Base-by-base conservation (phyloP, 1,284 basidiomycete genomes). In the Hemileccinum hortonii region DNA sequence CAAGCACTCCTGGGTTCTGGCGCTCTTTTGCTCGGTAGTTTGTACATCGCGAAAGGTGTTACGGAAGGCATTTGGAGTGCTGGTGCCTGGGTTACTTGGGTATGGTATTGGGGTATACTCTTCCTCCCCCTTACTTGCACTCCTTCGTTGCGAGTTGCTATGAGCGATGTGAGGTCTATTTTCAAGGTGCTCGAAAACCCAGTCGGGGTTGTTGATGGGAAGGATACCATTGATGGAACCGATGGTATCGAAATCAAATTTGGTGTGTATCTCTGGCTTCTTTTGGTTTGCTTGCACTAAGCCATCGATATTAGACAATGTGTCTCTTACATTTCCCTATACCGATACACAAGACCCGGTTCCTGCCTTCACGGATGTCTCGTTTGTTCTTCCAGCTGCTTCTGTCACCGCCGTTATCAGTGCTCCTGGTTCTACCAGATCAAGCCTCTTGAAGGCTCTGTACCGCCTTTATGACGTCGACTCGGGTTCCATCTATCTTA, bases 381-480 rank as follows among this genome's bases (percentile, higher is more conserved):
- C 86, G 9, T 96, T 96, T 78, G 87, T 83, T 62, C 84, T 94
- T 29, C 90, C 86, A 5, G 90, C 84, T 64, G 87, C 86, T 15
- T 83, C 82, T 6, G 86, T 87, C 12, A 90, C 93, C 12, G 92
- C 92, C 0, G 78, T 94, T 24, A 90, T 94, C 15, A 90, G 87
- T 39, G 85, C 90, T 64, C 87, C 87, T 16, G 90, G 90, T 6
- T 76, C 87, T 14, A 87, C 90, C 37, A 94, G 93, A 68, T 89
- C 86, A 9, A 92, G 92, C 0, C 82, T 94, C 49, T 72, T 93
- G 50, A 85, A 91, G 16, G 77, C 94, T 43, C 76, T 97, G 15
- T 96, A 92, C 69, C 81, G 93, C 42, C 94, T 97, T 74, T 95
- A 96, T 69, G 94, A 96, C 63, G 78, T 93, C 19, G 77, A 80